A percentile compares a stretch with the other conserved stretches of the same genome.
Conservation (phyloP, 2,329 filamentous ascomycete species). For the Ophiocordyceps unilateralis region DNA sequence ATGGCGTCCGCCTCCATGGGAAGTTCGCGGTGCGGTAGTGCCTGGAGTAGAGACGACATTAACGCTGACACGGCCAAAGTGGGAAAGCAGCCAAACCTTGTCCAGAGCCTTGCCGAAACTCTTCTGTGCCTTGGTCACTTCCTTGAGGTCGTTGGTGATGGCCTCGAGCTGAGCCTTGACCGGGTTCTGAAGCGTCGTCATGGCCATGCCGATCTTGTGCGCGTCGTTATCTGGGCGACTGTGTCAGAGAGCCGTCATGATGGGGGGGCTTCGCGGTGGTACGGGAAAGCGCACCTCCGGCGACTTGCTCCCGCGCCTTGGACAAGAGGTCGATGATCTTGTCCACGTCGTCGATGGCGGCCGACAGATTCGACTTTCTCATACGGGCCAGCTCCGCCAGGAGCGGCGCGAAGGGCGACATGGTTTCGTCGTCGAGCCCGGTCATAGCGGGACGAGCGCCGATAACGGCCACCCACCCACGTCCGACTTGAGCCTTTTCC, state of each 20-base stretch:
- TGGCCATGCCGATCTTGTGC: constrained; percentile 50
- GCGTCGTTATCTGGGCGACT: constrained; percentile 14
- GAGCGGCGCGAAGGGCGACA: constrained; percentile 35
- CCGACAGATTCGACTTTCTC: constrained; percentile 47
- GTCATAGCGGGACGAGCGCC: constrained; percentile 9
- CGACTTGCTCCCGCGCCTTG: constrained; percentile 56
- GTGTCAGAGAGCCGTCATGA: neutral
- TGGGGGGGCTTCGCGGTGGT: neutral
- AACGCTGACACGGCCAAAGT: no score
- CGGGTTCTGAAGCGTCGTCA: constrained; percentile 75
- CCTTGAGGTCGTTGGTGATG: constrained; percentile 66
- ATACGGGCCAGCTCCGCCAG: constrained; percentile 61
- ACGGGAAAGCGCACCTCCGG: constrained; percentile 34
- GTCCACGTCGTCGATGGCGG: constrained; percentile 66
- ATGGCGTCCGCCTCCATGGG: constrained; percentile 70
- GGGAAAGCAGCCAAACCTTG: no score
- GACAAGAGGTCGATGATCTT: constrained; percentile 63
- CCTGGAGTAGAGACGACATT: constrained; percentile 8
- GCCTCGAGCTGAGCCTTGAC: constrained; percentile 66
- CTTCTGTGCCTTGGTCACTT: constrained; percentile 65
- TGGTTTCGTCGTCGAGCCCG: constrained; percentile 16
- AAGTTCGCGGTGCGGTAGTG: constrained; percentile 37
- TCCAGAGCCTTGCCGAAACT: constrained; percentile 76
- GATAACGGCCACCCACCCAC: no score
- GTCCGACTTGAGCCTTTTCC: no score